Percentiles rank a stretch among this genome's conserved stretches.
Conservation (phyloP, 2,329 filamentous ascomycete genomes). For the Drechslerella stenobrocha region DNA sequence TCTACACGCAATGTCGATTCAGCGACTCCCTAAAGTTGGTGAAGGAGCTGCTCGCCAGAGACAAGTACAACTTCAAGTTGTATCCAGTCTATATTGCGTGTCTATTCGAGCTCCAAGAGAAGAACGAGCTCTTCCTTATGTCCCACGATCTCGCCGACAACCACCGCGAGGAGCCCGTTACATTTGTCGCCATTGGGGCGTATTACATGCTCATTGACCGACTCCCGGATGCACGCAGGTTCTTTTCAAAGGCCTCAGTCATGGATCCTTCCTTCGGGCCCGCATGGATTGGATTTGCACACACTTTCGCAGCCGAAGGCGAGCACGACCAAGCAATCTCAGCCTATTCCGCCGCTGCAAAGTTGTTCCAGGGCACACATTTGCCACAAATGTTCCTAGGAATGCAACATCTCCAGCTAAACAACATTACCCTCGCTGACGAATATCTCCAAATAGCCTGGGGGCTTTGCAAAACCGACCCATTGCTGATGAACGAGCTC, state of each 20-base stretch:
- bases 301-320: conserved; percentile 95
- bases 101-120: conserved; percentile 81
- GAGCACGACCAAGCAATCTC: conserved; percentile 98
- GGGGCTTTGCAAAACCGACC: conserved; percentile 78
- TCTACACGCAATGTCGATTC: conserved; percentile 94
- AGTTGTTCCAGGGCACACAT: conserved; percentile 95
- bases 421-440: conserved; percentile 89
- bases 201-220: conserved; percentile 91
- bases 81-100: conserved; percentile 91
- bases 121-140: conserved; percentile 85
- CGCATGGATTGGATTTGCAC: conserved; percentile 98
- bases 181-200: conserved; percentile 90
- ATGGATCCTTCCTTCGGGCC: conserved; percentile 97
- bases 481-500: conserved; percentile 89
- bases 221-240: conserved; percentile 88
- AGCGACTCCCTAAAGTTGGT: conserved; percentile 83
- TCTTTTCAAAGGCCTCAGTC: conserved; percentile 95
- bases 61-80: conserved; percentile 85
- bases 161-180: conserved; percentile 85
- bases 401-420: conserved; percentile 96
- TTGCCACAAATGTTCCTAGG: conserved; percentile 92
- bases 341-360: conserved; percentile 91
- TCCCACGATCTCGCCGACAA: conserved; percentile 90
- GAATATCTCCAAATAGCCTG: conserved; percentile 94
- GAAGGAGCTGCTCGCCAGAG: conserved; percentile 75